Evolutionary conservation across 2,329 filamentous ascomycete genomes (phyloP).

Genomic region (Neodidymelliopsis sp.): DNA sequence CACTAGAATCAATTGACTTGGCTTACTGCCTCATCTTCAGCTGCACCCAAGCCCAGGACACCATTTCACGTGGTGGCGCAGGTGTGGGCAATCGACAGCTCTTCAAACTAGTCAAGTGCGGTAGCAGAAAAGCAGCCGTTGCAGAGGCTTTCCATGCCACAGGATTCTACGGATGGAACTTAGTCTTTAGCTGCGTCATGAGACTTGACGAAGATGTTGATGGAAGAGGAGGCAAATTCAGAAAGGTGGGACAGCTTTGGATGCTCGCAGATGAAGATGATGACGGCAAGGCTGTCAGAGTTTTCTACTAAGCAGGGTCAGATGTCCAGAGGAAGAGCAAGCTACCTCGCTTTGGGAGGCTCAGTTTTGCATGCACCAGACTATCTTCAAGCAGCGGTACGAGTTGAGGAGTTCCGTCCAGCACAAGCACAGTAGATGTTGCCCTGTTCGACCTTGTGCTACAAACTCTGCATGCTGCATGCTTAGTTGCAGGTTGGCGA

Average conservation of each 20-base stretch:
- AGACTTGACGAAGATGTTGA: conserved; percentile 33
- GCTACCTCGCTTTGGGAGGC: neutral
- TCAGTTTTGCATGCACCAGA: neutral
- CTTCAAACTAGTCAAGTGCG: conserved; percentile 43
- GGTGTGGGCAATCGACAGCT: conserved; percentile 31
- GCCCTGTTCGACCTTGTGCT: neutral
- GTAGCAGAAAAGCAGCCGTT: conserved; percentile 41
- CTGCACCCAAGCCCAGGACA: conserved; percentile 30
- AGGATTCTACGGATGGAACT: conserved; percentile 41
- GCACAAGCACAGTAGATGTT: neutral
- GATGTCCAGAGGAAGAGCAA: neutral
- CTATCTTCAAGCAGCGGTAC: neutral
- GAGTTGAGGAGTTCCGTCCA: neutral
- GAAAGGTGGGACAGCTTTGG: conserved; percentile 36
- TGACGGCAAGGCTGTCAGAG: conserved; percentile 25
- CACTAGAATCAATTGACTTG: conserved; percentile 25
- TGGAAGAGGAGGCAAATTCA: conserved; percentile 24
- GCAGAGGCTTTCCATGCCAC: conserved; percentile 40
- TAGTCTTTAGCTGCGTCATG: conserved; percentile 44
- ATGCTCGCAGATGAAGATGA: conserved; percentile 32
- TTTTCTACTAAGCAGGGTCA: conserved; percentile 39
- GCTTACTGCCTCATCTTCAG: conserved; percentile 39
- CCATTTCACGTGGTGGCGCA: conserved; percentile 16
- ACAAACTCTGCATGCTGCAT: neutral
- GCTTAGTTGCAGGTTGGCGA: neutral